Base-by-base conservation (phyloP, 2,329 filamentous ascomycete genomes). In the Paecilomyces sp. region DNA sequence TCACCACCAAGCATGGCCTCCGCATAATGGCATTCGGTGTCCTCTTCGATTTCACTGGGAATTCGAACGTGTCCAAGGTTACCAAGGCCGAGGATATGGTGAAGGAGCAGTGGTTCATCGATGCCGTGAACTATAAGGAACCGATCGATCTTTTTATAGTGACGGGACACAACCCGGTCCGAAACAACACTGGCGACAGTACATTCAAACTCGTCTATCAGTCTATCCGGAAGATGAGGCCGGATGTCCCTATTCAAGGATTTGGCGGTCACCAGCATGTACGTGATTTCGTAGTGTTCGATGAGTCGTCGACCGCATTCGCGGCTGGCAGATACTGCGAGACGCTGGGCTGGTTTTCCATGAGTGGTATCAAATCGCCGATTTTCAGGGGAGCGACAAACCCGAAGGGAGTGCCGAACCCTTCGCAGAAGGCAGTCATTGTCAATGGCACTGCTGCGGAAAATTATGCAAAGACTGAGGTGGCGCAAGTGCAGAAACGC, bases 271-370 rank as follows among this genome's bases (percentile, higher is more conserved):
- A 88, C 71, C 82, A 77, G 41, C 86, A 88, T 67, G 81, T 87
- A 61, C 83, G 87, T 15, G 86, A 89, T 68, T 87, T 88, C 68
- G 79, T 79, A 18, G 82, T 87, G 2, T 87, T 84, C 62, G 86
- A 89, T 67, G 79, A 83, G 59, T 81, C 80, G 65, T 81, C 83
- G 5, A 85, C 85, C 3, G 85, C 80, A 0, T 75, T 88, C 8
- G 85, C 87, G 65, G 84, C 85, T 2, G 85, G 84, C 5, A 80
- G 84, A 57, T 89, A 88, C 71, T 88, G 86, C 68, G 86, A 89
- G 73, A 88, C 86, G 1, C 76, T 88, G 0, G 86, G 86, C 25
- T 89, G 85, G 83, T 69, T 88, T 24, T 82, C 85, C n/a, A 81
- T 88, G 74, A 81, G 80, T 56, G 86, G 86, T 15, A 81, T 88